Evolutionary conservation across 805 yeast species (phyloP), one percentile per base, ranked within the genome.

Genomic region (Yamadazyma endophytica): DNA sequence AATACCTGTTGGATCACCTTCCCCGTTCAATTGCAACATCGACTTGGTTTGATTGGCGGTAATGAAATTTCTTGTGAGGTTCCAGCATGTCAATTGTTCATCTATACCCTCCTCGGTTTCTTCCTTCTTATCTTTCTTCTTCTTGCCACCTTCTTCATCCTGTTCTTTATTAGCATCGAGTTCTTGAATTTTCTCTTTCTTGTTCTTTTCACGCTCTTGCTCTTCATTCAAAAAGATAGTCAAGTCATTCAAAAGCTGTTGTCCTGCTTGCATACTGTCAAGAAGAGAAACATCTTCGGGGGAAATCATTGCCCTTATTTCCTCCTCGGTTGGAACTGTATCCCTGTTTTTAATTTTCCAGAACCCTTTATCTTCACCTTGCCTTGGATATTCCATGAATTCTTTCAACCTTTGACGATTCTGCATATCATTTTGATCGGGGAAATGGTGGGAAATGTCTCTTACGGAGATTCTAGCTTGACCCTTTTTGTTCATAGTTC

Each of bases 341-440:
- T 73, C 77, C 23, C 46, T 44, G 27, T 52, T 55, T 48, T 86
- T 86, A 36, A 92, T 68, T 50, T 88, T 90, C 98, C 98, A 92
- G 49, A 66, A 83, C 1, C 97, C 96, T 46, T 88, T 96, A 56
- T 89, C 97, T 33, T 41, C 46, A 9, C 97, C 97, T 22, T 82
- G 78, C 46, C 97, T 70, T 60, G 90, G 97, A 49, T 85, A 92
- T 49, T 89, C 97, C 98, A 92, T 92, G 47, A 92, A 92, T 60
- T 92, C 98, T 56, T 92, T 92, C 35, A 92, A 70, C 40, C 96
- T 71, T 60, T 90, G 97, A 47, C 98, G 74, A 52, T 87, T 90
- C 55, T 92, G 98, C 86, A 90, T 89, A 50, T 92, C 97, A 50
- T 84, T 89, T 56, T 89, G 97, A 45, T 88, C 97, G 0, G 98